Percentiles rank a stretch among this genome's conserved stretches.
Evolutionary conservation across 2,329 filamentous ascomycete species (phyloP).

Genomic region (Fusarium mangiferae): DNA sequence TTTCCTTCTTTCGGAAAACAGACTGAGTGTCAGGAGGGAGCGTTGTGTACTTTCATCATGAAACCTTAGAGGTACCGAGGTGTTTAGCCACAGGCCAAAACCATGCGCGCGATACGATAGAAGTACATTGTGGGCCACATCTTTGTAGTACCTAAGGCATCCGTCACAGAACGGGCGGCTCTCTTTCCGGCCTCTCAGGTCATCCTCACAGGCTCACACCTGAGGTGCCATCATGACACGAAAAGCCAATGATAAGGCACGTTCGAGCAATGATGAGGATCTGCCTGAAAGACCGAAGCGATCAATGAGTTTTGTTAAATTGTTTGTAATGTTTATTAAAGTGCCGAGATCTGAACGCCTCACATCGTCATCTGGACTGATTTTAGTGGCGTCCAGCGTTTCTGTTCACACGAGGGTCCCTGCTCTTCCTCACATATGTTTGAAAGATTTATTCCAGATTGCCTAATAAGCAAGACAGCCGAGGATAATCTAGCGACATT

Average conservation of each 20-base stretch:
- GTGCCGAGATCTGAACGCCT: background rate
- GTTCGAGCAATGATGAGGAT: background rate
- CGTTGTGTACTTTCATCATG: constrained; percentile 11
- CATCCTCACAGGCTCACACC: constrained; percentile 11
- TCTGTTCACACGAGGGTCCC: constrained; percentile 10
- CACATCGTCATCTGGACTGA: background rate
- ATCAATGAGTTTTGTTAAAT: too few relatives aligned
- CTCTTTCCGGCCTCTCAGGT: constrained; percentile 2
- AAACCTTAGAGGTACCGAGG: constrained; percentile 4
- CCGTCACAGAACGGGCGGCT: constrained; percentile 16
- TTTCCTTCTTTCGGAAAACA: constrained; percentile 10
- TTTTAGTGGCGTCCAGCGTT: constrained; percentile 3
- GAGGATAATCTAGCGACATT: constrained; percentile 21
- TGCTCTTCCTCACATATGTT: constrained; percentile 12
- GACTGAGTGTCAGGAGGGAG: constrained; percentile 1
- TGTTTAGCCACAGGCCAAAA: background rate
- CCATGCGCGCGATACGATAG: background rate
- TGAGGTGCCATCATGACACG: constrained; percentile 19
- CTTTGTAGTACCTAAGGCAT: constrained; percentile 15
- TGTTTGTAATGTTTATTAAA: background rate
- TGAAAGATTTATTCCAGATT: constrained; percentile 4
- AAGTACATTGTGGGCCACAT: constrained; percentile 12
- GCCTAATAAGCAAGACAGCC: constrained; percentile 10
- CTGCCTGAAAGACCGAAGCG: background rate
- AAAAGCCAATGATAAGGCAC: background rate